Percentiles rank a stretch among this genome's conserved stretches.
phyloP scores from a whole-genome alignment of 1,284 basidiomycete genomes.

The Trametes hirsuta region DNA sequence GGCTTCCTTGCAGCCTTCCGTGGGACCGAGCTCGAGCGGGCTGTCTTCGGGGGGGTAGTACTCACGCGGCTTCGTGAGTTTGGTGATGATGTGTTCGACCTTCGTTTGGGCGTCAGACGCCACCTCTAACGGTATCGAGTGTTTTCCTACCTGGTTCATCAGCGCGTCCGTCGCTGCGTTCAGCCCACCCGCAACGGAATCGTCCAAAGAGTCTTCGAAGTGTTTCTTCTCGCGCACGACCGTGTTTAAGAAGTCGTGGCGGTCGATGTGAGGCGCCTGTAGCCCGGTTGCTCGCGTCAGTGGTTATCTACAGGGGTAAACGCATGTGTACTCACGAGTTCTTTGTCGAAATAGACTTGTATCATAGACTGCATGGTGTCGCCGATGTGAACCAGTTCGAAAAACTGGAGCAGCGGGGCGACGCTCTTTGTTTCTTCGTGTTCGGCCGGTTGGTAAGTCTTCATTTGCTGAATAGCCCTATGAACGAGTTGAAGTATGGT shows the following conservation, averaged over 20 bases:
- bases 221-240: constrained; percentile 96
- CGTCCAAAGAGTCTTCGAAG: constrained; percentile 91
- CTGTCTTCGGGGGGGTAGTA: too few species aligned
- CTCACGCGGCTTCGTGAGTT: too few species aligned
- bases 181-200: constrained; percentile 89
- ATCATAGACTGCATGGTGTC: too few species aligned
- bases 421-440: constrained; percentile 80
- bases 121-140: too few species aligned
- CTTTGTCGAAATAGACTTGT: too few species aligned
- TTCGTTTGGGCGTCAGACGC: too few species aligned
- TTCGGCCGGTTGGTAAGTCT: constrained; percentile 83
- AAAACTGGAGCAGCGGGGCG: constrained; percentile 93
- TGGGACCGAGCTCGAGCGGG: too few species aligned
- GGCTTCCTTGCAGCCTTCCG: too few species aligned
- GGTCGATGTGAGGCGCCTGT: constrained; percentile 85
- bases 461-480: constrained; percentile 87
- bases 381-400: constrained; percentile 95
- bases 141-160: constrained; percentile 81
- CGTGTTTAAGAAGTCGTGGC: constrained; percentile 90
- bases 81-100: too few species aligned
- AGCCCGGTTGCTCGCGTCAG: too few species aligned
- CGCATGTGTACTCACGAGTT: too few species aligned
- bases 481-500: not conserved
- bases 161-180: constrained; percentile 95
- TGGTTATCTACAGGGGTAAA: too few species aligned